Evolutionary conservation across 495 filamentous ascomycete species (phyloP), one percentile per base, ranked within the genome.

Genomic region (Aspergillus cavernicola): DNA sequence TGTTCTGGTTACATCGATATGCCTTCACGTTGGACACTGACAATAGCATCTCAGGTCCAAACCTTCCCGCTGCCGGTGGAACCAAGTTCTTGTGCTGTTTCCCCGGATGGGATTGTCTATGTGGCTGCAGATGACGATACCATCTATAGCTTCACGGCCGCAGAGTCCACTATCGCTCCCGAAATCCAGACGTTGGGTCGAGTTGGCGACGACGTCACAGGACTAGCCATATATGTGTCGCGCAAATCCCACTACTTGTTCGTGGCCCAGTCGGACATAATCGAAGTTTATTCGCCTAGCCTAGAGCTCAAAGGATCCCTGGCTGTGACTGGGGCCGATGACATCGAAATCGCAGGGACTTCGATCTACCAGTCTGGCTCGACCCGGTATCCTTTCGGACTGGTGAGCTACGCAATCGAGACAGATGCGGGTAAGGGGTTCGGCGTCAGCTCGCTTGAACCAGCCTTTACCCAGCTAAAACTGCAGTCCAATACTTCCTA

Each of bases 381-480:
- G 0, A 7, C 9, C 22, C 20, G 40, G 11, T 50, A 50, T 15
- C 47, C 47, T 1, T 19, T 40, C 12, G 47, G 47, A 2, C 13
- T 50, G 9, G 6, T 50, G 12, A 28, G 47, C 36, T 50, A 40
- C 47, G 35, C 47, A 1, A 50, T 50, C 22, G 47, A 50, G 35
- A 16, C 19, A 1, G 47, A 50, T 20, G 29, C 47, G 4, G 47
- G 47, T 12, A 31, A 16, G 13, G 33, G 4, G 0, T 50, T 29
- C 23, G 47, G 47, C 12, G 12, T 50, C 6, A 38, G 33, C 35
- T 50, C 47, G 1, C 47, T 50, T 11, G 20, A 38, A 16, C 47
- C 47, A 2, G 47, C 24, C 7, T 50, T 50, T 13, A 31, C 33
- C 12, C 3, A 2, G 9, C 24, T 50, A 13, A 1, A 20, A 20